Conservation (phyloP, 2,329 filamentous ascomycete species). For the Chrysoporthe austroafricana region DNA sequence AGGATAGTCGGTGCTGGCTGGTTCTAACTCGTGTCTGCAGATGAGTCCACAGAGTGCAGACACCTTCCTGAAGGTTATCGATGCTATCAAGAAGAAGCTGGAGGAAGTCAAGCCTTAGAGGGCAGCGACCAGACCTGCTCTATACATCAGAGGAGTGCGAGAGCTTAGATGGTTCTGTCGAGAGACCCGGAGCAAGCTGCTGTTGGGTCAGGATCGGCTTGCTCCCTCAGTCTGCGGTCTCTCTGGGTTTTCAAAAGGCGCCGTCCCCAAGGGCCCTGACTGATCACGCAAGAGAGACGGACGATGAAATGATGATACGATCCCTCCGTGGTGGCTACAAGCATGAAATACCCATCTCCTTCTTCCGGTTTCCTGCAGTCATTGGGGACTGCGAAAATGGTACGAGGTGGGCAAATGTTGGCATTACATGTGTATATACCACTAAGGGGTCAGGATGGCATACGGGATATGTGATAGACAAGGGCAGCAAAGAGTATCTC, state of each 20-base stretch:
- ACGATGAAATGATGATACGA: neutral
- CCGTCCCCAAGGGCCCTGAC: neutral
- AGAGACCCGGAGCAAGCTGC: neutral
- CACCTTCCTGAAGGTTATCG: constrained; percentile 54
- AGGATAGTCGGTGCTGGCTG: neutral
- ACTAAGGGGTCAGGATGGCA: constrained; percentile 13
- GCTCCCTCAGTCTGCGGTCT: neutral
- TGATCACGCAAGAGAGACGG: neutral
- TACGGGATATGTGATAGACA: constrained; percentile 7
- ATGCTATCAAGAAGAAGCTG: constrained; percentile 55
- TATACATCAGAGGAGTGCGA: neutral
- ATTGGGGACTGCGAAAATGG: constrained; percentile 1
- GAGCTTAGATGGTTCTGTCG: neutral
- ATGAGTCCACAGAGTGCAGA: constrained; percentile 59
- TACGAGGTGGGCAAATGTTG: constrained; percentile 5
- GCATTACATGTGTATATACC: constrained; percentile 25
- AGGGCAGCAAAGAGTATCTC: constrained; percentile 3
- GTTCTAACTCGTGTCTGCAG: constrained; percentile 37
- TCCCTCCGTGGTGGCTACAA: constrained; percentile 13
- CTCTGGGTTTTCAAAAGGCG: neutral
- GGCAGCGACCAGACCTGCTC: neutral
- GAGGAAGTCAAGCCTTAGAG: constrained; percentile 8
- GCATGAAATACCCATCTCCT: constrained; percentile 27
- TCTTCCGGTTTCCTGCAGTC: constrained; percentile 15
- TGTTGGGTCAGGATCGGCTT: neutral